Base-by-base conservation (phyloP, 2,329 filamentous ascomycete genomes). In the Chaetomiaceae sp. region DNA sequence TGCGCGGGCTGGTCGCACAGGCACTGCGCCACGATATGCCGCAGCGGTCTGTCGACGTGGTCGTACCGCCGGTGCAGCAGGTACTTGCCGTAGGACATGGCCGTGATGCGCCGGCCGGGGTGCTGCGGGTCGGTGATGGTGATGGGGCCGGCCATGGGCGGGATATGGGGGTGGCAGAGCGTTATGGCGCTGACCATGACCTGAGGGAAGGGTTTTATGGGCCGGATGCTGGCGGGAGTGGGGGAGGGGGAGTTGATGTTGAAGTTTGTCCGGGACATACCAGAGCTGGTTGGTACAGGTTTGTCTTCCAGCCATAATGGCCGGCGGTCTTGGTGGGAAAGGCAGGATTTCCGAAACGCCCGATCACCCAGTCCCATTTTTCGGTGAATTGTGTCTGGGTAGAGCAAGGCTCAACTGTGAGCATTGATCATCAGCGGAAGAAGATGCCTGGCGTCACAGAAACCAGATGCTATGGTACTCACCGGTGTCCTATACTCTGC, bases 351-450 rank as follows among this genome's bases (percentile, higher is more conserved):
- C 19, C 10, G 14, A 30, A 30, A n/a, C 29, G 29, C 6, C 10
- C 29, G 14, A n/a, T n/a, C 6, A 42, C 32, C 32, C 22, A 27
- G 8, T 42, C 32, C 40, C 40, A 42, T 29, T 42, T 32, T n/a
- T 34, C 40, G 11, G 30, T 42, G 40, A 42, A 42, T 42, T 42
- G 40, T 17, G 35, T 32, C 40, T 27, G 30, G 7, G 17, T 20
- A n/a, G 29, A 8, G 29, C 4, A 5, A 9, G 22, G 5, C 6
- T 24, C 22, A 24, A 9, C 22, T n/a, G 17, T 2, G 20, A 6
- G 6, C 19, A 8, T 7, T 9, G 35, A n/a, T 14, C 8, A 15
- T 24, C 35, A 3, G 11, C 4, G 3, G 20, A 12, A 24, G 20
- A 15, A 6, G 9, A 3, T 9, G 22, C 6, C 6, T 8, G 6